These are phyloP conservation scores for Hypoxylon fuscum DNA, from an alignment of 495 filamentous ascomycete genomes.

Conservation along the genomic window DNA sequence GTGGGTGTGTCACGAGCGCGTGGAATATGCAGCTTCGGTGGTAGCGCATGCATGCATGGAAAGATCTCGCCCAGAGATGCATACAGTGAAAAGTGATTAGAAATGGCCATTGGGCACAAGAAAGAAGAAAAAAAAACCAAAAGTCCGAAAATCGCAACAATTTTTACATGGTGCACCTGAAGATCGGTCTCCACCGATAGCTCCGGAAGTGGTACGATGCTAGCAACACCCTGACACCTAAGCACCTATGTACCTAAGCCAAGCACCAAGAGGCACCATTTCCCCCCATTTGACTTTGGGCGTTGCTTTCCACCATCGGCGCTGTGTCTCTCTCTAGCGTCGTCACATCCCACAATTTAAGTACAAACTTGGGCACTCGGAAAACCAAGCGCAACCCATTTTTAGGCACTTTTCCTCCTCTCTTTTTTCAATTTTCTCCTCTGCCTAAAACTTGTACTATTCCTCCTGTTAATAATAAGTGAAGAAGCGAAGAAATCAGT, in stretches of 20 bases:
- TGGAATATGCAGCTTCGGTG: slow-evolving; percentile 24
- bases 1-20: slow-evolving; percentile 16
- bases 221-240: slow-evolving; percentile 5
- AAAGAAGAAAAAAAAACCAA: slow-evolving; percentile 1
- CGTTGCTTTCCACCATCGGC: slow-evolving; percentile 32
- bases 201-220: slow-evolving; percentile 35
- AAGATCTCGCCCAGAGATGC: slow-evolving; percentile 32
- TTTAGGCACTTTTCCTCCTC: too few species aligned
- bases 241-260: too few species aligned
- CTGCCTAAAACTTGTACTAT: too few species aligned
- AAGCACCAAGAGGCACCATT: too few species aligned
- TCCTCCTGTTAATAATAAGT: too few species aligned
- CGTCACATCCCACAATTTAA: slow-evolving; percentile 35
- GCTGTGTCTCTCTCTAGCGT: slow-evolving; percentile 1
- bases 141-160: slow-evolving; percentile 34
- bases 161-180: slow-evolving; percentile 3
- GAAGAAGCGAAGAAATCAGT: too few species aligned
- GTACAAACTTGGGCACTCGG: slow-evolving; percentile 20
- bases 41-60: slow-evolving; percentile 27
- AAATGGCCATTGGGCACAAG: slow-evolving; percentile 25
- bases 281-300: not conserved
- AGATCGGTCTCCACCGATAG: slow-evolving; percentile 35
- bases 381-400: too few species aligned
- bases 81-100: slow-evolving; percentile 10
- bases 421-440: too few species aligned